Evolutionary conservation across 2,329 filamentous ascomycete genomes (phyloP).

Genomic region (Aspergillus ochraceoroseus): DNA sequence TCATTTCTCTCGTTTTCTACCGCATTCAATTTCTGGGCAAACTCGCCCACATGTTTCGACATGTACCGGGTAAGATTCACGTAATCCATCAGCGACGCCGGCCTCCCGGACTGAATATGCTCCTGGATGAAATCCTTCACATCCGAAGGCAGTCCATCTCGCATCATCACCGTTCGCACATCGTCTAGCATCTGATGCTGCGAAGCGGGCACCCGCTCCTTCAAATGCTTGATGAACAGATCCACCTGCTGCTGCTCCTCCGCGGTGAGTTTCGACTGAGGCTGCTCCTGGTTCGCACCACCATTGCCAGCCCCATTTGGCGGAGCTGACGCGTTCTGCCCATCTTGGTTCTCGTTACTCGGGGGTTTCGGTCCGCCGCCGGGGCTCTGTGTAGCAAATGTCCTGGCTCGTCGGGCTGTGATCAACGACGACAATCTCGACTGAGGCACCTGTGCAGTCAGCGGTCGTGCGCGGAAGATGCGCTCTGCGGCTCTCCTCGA

Average conservation of each 20-base stretch:
- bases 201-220: conserved; percentile 56
- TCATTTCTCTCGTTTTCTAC: conserved; percentile 26
- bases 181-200: conserved; percentile 58
- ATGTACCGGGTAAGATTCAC: conserved; percentile 58
- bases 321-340: conserved; percentile 35
- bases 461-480: conserved; percentile 48
- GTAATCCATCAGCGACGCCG: conserved; percentile 52
- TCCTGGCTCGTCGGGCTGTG: conserved; percentile 33
- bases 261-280: conserved; percentile 46
- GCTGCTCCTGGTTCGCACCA: conserved; percentile 40
- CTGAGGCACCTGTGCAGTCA: conserved; percentile 38
- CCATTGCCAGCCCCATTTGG: conserved; percentile 40
- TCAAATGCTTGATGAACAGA: conserved; percentile 53
- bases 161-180: conserved; percentile 59
- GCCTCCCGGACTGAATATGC: conserved; percentile 45
- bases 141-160: conserved; percentile 65
- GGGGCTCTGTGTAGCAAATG: conserved; percentile 44
- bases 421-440: conserved; percentile 39
- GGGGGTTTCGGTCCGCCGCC: conserved; percentile 44
- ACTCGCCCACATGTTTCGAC: conserved; percentile 52
- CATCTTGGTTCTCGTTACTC: conserved; percentile 34
- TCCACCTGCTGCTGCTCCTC: conserved; percentile 57
- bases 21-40: conserved; percentile 34
- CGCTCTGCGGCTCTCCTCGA: conserved; percentile 54
- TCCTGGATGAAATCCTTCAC: conserved; percentile 60